Base-by-base conservation (phyloP, 768 basidiomycete genomes). In the Postia placenta region DNA sequence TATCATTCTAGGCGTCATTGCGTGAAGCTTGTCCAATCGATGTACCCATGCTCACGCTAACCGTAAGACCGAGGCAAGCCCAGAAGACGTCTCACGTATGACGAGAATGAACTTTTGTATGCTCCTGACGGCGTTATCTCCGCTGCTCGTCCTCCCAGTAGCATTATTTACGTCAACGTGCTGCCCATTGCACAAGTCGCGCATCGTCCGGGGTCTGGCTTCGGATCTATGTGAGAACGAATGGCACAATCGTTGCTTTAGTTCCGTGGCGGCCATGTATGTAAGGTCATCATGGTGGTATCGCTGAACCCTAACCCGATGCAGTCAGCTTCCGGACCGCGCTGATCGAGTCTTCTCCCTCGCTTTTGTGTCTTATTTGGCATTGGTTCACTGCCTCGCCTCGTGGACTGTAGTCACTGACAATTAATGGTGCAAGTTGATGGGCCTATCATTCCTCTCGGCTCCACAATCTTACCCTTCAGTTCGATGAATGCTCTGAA, bases 1-100 rank as follows among this genome's bases (percentile, higher is more conserved):
- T 2, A 30, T 70, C 9, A 49, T 65, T 19, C 58, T 73, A 1
- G 74, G 66, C 1, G 49, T 36, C 20, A 47, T 74, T 26, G 70
- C 70, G 14, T 73, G 49, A 57, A 44, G 9, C 5, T 22, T 17
- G 42, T 40, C 24, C 11, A 5, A 26, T 42, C 24, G 39, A n/a
- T n/a, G n/a, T n/a, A n/a, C n/a, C n/a, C n/a, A n/a, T 33, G 30
- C 30, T 15, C 30, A 33, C 30, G 30, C 30, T 15, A 33, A 7
- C 15, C 30, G 9, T 15, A 7, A 33, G 30, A 33, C 30, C 15
- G 30, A 15, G 7, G 9, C 15, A 6, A 22, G 38, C 11, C 38
- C 19, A 39, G 38, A 39, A 39, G 6, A 17, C 38, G 19, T 39
- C 12, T 39, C 38, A 33, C 17, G 9, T 19, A 6, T 22, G 20